Base-by-base conservation (phyloP, 2,329 filamentous ascomycete genomes). In the Xylaria sp. region DNA sequence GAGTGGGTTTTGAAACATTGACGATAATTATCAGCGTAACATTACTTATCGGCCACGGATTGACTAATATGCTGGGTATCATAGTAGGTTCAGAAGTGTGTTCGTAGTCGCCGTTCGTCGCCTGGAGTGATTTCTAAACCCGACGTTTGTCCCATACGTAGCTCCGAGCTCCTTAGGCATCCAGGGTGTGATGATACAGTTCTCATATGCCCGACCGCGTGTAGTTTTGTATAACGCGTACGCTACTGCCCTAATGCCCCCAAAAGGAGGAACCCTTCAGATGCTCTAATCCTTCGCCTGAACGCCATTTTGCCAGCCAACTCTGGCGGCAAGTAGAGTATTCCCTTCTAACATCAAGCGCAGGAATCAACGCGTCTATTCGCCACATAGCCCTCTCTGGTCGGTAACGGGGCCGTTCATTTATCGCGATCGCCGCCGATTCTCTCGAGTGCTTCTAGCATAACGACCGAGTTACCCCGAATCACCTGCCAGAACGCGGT, bases 381-480 rank as follows among this genome's bases (percentile, higher is more conserved):
- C 55, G 48, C 60, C 55, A n/a, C n/a, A 52, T 48, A 58, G 17
- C 25, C 25, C 59, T 52, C 40, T 47, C 52, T 54, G 47, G 29
- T 54, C 58, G 40, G 35, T 52, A 49, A 46, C 21, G 35, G 19
- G 21, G 23, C 29, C 11, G 52, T 47, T 73, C 61, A 73, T 70
- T 74, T 73, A 43, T 73, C 72, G 63, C 79, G 78, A 67, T 88
- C 84, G 71, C 86, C 85, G 65, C 85, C 86, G 68, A 91, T 89
- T 72, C 88, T 82, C 75, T 88, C 86, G 60, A 91, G 78, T 9
- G 88, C 92, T 80, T 99, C 96, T 58, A 99, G 86, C 94, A 99
- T 97, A 58, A 99, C 93, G 25, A 99, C 93, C 1, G 94, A 97
- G 80, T 99, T 99, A 67, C 95, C 95, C 70, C 96, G 91, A 73